Evolutionary conservation across 306 rosid species (phyloP).

Genomic region (Astragalus glycyphyllos): DNA sequence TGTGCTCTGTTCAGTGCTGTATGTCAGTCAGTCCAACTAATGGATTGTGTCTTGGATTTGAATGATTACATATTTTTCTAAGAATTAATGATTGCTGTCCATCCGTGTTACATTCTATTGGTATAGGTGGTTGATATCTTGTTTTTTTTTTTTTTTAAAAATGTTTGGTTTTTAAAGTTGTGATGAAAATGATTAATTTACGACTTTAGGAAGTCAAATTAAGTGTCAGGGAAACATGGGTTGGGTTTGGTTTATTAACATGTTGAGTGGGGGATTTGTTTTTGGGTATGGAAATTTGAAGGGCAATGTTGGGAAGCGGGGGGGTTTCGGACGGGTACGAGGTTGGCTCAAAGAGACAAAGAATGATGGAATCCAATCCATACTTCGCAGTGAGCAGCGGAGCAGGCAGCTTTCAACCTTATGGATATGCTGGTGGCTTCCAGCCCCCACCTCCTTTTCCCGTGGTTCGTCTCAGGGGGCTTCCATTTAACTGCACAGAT

Average conservation of each 20-base stretch:
- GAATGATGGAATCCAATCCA: constrained; percentile 99
- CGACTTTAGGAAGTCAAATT: constrained; percentile 49
- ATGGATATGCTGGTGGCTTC: constrained; percentile 53
- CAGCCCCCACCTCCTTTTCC: constrained; percentile 76
- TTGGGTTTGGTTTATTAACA: constrained; percentile 96
- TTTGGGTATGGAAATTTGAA: constrained; percentile 85
- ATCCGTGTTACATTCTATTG: neutral
- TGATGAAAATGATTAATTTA: constrained; percentile 39
- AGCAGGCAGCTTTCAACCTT: constrained; percentile 59
- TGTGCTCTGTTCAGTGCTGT: neutral
- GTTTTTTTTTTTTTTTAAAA: neutral
- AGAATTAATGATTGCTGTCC: neutral
- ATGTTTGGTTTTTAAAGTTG: constrained; percentile 34
- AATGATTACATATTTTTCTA: neutral
- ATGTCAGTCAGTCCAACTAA: neutral
- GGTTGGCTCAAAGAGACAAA: constrained; percentile 99
- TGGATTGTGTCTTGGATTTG: constrained; percentile 14
- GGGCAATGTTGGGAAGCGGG: constrained; percentile 99
- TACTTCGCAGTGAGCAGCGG: constrained; percentile 99
- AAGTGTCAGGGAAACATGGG: constrained; percentile 82
- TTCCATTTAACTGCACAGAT: constrained; percentile 93
- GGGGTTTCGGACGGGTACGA: constrained; percentile 99
- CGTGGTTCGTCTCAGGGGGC: constrained; percentile 97
- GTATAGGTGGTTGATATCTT: constrained; percentile 16
- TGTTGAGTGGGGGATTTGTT: constrained; percentile 95